A percentile compares a stretch with the other conserved stretches of the same genome.
These are phyloP conservation scores for Pythium sukuiense DNA, from an alignment of 352 stramenopile species.

Conservation along the genomic window DNA sequence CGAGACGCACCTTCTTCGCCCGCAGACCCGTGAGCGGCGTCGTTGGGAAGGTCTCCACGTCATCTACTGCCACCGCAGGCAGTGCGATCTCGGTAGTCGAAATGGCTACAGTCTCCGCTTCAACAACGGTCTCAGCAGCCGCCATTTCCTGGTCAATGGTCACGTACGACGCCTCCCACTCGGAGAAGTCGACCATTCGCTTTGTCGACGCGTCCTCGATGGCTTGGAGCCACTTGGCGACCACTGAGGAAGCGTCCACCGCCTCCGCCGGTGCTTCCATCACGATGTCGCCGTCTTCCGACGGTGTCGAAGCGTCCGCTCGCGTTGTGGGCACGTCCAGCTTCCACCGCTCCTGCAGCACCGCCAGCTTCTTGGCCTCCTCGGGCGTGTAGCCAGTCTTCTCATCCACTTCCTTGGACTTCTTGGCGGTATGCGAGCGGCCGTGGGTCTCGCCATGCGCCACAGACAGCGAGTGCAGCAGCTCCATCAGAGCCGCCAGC, in stretches of 20 bases:
- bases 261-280: neutral
- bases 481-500: constrained; percentile 65
- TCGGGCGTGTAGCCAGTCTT: constrained; percentile 27
- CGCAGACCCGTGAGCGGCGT: constrained; percentile 2
- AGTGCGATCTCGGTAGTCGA: constrained; percentile 1
- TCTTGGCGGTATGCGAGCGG: neutral
- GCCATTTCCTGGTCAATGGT: neutral
- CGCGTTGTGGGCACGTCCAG: constrained; percentile 7
- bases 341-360: constrained; percentile 30
- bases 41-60: constrained; percentile 19
- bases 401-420: neutral
- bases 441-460: neutral
- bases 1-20: constrained; percentile 23
- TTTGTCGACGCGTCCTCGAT: constrained; percentile 26
- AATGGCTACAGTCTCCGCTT: neutral
- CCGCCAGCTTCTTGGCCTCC: constrained; percentile 32
- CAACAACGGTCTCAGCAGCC: neutral
- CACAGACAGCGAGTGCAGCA: constrained; percentile 52
- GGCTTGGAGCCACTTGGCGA: constrained; percentile 40
- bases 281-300: neutral
- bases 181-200: constrained; percentile 43
- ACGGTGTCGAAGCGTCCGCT: neutral
- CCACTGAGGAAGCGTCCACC: neutral
- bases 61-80: constrained; percentile 20
- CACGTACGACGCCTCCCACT: constrained; percentile 14